Base-by-base conservation (phyloP, 1,139 yeast genomes). In the Kurtzmaniella quercitrusa region DNA sequence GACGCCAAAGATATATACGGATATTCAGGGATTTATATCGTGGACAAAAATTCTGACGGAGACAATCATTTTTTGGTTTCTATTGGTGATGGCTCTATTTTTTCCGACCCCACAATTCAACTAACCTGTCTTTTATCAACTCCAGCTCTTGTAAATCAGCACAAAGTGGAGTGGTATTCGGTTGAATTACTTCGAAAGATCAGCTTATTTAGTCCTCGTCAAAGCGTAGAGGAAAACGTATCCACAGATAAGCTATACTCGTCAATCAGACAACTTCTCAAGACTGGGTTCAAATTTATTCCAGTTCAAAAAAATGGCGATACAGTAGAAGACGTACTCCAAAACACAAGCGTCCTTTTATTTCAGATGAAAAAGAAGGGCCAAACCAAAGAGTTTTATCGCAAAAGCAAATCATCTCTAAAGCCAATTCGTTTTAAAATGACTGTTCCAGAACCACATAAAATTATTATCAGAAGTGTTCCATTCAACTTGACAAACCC, bases 401-500 rank as follows among this genome's bases (percentile, higher is more conserved):
- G 19, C 3, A 23, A 34, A 15, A 21, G 4, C 25, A 17, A 25
- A 15, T 4, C 29, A 21, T 17, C 19, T 31, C 25, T 29, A 17
- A 25, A 29, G 29, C 12, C 25, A 4, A 37, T 37, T 3, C 2
- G 15, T 8, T 38, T 41, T 34, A 17, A 29, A 15, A 14, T 31
- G 10, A 21, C 25, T 10, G 14, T 10, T 11, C 31, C 31, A 4
- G 14, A 10, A 27, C 9, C 18, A 3, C n/a, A 3, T 17, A 33
- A 16, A 14, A 41, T 74, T 1, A 43, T 46, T 1, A 59, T 75
- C 4, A 60, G 62, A 18, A 66, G 77, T 9, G 70, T 65, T 42
- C 89, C 90, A 0, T 83, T 82, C 59, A 79, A 74, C 43, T 61
- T 79, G 42, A 79, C 83, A 11, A 82, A 80, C 57, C 77, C 80